Percentiles rank a stretch among this genome's conserved stretches.
phyloP scores from a whole-genome alignment of 108 stramenopile species.

The Ochromonas danica region DNA sequence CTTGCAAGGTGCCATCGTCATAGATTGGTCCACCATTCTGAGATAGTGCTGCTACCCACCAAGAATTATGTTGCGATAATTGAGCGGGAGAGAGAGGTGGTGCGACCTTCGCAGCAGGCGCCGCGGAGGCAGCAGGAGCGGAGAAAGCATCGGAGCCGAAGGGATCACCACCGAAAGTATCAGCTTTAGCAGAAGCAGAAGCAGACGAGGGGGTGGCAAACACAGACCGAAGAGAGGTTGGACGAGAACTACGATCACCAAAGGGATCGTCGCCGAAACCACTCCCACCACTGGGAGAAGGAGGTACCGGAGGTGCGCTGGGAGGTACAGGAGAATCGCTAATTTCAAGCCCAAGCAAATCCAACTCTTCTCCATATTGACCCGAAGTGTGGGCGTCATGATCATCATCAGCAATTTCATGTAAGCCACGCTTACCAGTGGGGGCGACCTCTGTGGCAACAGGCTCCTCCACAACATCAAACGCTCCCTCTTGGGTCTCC shows the following conservation, averaged over 20 bases:
- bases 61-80: not conserved
- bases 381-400: not conserved
- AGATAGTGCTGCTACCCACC: not conserved
- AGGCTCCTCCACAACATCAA: not conserved
- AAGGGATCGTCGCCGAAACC: constrained; percentile 9
- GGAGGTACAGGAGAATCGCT: not conserved
- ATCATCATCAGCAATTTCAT: constrained; percentile 36
- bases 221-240: not conserved
- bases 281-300: not conserved
- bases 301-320: not conserved
- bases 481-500: constrained; percentile 29
- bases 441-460: constrained; percentile 41
- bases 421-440: not conserved
- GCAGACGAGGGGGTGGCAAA: not conserved
- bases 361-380: constrained; percentile 20
- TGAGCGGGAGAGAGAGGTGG: constrained; percentile 3
- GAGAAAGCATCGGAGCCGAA: constrained; percentile 1
- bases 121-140: not conserved
- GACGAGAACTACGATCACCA: too few species aligned
- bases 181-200: not conserved
- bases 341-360: constrained; percentile 5
- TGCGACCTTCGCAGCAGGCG: not conserved
- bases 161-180: not conserved
- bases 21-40: constrained; percentile 4
- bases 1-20: constrained; percentile 29